phyloP scores from a whole-genome alignment of 2,329 filamentous ascomycete genomes.

The Colletotrichum tropicicola region DNA sequence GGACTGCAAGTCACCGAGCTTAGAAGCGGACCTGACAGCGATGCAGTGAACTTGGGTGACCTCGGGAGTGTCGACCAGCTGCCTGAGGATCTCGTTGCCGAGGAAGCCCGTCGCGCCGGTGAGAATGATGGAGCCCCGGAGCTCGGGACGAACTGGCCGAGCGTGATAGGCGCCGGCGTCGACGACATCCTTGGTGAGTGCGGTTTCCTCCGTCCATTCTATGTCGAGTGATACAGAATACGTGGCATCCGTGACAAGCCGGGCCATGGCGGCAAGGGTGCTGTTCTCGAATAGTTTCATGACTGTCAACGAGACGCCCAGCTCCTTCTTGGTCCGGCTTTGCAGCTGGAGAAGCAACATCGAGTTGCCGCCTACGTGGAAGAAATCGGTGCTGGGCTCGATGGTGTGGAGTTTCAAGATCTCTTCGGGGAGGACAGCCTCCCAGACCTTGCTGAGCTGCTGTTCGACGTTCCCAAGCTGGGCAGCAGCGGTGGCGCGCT shows the following conservation, averaged over 20 bases:
- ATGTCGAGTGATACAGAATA: no score
- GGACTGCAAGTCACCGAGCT: not conserved
- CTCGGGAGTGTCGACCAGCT: conserved; percentile 37
- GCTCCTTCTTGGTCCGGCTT: conserved; percentile 36
- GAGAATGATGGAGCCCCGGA: conserved; percentile 35
- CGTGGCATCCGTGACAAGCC: no score
- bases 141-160: no score
- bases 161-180: no score
- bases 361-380: conserved; percentile 46
- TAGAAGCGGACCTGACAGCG: conserved; percentile 37
- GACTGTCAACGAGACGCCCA: conserved; percentile 39
- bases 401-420: not conserved
- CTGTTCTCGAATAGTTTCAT: conserved; percentile 43
- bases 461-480: not conserved
- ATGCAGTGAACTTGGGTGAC: conserved; percentile 49
- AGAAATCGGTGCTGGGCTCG: conserved; percentile 44
- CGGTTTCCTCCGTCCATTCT: conserved; percentile 49
- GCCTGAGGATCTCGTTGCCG: conserved; percentile 42
- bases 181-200: no score
- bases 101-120: conserved; percentile 49
- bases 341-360: conserved; percentile 45
- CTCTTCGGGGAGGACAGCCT: not conserved
- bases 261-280: conserved; percentile 47
- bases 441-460: not conserved
- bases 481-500: not conserved